Evolutionary conservation across 306 rosid genomes (phyloP), one percentile per base, ranked within the genome.

Genomic region (Fragaria vesca): DNA sequence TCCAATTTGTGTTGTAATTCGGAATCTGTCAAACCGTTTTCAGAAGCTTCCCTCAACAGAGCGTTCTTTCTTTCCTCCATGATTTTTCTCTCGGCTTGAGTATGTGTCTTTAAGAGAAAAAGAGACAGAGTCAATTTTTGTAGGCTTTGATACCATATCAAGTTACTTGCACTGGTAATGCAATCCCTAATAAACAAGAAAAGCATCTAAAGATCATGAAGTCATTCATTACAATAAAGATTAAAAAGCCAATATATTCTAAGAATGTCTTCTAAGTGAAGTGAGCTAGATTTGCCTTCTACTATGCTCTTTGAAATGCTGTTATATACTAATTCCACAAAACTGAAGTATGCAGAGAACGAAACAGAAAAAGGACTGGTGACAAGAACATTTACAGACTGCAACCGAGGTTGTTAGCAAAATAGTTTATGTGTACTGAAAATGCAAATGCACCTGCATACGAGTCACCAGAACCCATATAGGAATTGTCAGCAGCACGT

Each of bases 391-490:
- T 13, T 32, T 17, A 12, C 66, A 10, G 66, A 48, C 26, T 48
- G 45, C 3, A 72, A 36, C 36, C 15, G 8, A 72, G 76, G 50
- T 72, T 58, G 32, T 38, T 36, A 16, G 30, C 4, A 61, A 18
- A 58, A 0, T 47, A 42, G 28, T 15, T 42, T 28, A 26, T 57
- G 34, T 74, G 62, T 26, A 74, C 34, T 55, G 4, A 68, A 76
- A 48, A 61, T 74, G 55, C 40, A 26, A 80, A 80, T 6, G 65
- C 76, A 90, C 97, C 97, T 92, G 97, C 97, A 92, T 92, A 47
- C 97, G 96, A 78, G 97, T 92, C 82, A 92, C 97, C 17, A 92
- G 86, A 80, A 92, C 97, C 97, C 97, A 92, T 61, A 92, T 85
- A 77, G 97, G 97, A 75, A 43, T 87, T 78, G 97, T 92, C 26